Percentiles rank a stretch among this genome's conserved stretches.
These are phyloP conservation scores for Meira miltonrushii DNA, from an alignment of 1,284 basidiomycete genomes.

Conservation along the genomic window DNA sequence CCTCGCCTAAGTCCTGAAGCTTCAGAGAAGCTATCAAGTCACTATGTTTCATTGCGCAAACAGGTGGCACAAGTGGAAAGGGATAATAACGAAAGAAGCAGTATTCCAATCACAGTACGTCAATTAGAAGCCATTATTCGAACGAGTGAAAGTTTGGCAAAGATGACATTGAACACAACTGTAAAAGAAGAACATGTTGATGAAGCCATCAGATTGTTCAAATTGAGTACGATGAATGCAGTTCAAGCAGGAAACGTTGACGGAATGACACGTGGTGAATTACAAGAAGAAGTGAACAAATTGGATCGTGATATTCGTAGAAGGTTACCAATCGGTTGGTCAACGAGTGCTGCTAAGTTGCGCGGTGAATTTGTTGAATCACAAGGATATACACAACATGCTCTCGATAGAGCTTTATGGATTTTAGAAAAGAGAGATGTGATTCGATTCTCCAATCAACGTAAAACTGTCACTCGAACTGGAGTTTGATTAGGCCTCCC, in stretches of 20 bases:
- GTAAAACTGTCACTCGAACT: conserved; percentile 47
- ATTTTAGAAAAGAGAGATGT: conserved; percentile 93
- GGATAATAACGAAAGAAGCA: conserved; percentile 94
- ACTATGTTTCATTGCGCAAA: conserved; percentile 90
- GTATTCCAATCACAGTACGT: conserved; percentile 95
- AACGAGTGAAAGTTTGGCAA: conserved; percentile 93
- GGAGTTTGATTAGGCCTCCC: conserved; percentile 35
- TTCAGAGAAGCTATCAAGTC: conserved; percentile 91
- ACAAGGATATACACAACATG: conserved; percentile 68
- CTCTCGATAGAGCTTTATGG: conserved; percentile 84
- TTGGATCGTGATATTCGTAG: conserved; percentile 88
- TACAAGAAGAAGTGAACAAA: conserved; percentile 86
- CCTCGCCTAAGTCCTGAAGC: conserved; percentile 87
- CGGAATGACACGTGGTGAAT: conserved; percentile 81
- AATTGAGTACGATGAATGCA: conserved; percentile 98
- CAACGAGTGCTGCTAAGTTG: conserved; percentile 86
- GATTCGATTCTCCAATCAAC: conserved; percentile 68
- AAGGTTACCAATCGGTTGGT: conserved; percentile 91
- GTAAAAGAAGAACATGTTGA: conserved; percentile 93
- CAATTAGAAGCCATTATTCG: conserved; percentile 99
- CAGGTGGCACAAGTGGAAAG: conserved; percentile 93
- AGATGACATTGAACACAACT: conserved; percentile 79
- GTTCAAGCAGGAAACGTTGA: conserved; percentile 88
- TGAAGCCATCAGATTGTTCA: conserved; percentile 96
- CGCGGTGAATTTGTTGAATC: conserved; percentile 91